Conservation (phyloP, 106 monocot species). For the Cymbidium sinense region DNA sequence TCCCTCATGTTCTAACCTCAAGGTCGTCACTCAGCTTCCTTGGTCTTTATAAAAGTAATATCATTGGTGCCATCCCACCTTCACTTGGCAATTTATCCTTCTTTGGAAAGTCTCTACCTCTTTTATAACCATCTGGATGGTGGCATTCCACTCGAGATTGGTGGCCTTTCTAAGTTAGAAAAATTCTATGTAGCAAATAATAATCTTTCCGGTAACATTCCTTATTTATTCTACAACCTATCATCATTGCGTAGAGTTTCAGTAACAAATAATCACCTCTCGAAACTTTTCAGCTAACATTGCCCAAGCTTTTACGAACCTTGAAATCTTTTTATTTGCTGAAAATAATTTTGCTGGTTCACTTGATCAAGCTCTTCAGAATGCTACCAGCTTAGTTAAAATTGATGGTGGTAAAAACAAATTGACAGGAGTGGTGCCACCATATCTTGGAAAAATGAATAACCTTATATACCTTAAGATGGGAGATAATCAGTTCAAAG, state of each 20-base stretch:
- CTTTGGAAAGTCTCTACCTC: neutral
- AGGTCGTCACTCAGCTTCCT: neutral
- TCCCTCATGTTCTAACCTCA: conserved; percentile 3
- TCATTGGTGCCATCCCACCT: conserved; percentile 4
- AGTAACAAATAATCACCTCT: conserved; percentile 15
- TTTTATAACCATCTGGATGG: conserved; percentile 19
- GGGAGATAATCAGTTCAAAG: conserved; percentile 12
- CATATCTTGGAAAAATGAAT: conserved; percentile 8
- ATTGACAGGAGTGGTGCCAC: conserved; percentile 18
- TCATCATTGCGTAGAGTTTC: conserved; percentile 4
- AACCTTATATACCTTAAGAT: conserved; percentile 4
- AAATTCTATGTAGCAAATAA: neutral
- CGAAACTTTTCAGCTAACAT: conserved; percentile 14
- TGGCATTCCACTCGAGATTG: conserved; percentile 2
- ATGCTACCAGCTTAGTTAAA: neutral
- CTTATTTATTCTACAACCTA: conserved; percentile 14
- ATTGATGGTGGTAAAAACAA: conserved; percentile 6
- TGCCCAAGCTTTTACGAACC: neutral
- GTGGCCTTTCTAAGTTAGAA: neutral
- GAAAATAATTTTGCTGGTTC: neutral
- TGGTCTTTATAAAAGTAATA: neutral
- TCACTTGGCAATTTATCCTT: conserved; percentile 8
- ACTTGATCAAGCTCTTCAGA: neutral
- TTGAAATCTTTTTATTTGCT: neutral
- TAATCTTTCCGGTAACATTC: conserved; percentile 19